Evolutionary conservation across 768 basidiomycete species (phyloP), one percentile per base, ranked within the genome.

Genomic region (Amanita rubescens): DNA sequence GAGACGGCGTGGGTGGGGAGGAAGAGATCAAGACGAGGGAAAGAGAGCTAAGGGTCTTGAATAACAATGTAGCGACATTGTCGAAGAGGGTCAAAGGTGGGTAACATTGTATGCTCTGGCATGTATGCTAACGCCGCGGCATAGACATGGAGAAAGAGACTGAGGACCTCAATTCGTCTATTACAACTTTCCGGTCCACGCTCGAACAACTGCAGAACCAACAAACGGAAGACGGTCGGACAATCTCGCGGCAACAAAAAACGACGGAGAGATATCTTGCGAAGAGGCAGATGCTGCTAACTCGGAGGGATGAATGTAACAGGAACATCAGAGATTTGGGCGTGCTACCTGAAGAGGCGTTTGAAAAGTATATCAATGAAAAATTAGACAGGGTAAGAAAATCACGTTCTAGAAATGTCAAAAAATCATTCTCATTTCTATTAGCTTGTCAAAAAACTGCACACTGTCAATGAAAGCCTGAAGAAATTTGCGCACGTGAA

Each of bases 401-500:
- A 30, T 30, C 5, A 8, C 27, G n/a, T n/a, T n/a, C n/a, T n/a
- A n/a, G n/a, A n/a, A n/a, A n/a, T n/a, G n/a, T n/a, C n/a, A n/a
- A n/a, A n/a, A 49, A 44, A 85, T 69, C 24, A 24, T 9, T 44
- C 2, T 45, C 25, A 9, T 17, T 11, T 22, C 15, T 17, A 15
- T 25, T 47, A 99, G 95, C 77, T 99, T 42, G 82, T 94, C 62
- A 95, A 93, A 71, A 88, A 88, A 58, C 76, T 99, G n/a, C 94
- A 95, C 59, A 75, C 78, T 12, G 85, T 94, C 57, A 96, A 97
- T 63, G 94, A 98, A 63, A 81, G 83, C 24, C 73, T 99, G 60
- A 95, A 96, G 68, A 95, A 94, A 67, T 99, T 94, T 62, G 90
- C 93, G 0, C 94, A 97, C 64, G 95, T 98, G 57, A 99, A 99